Evolutionary conservation across 768 basidiomycete species (phyloP).

Genomic region (Trametes cingulata): DNA sequence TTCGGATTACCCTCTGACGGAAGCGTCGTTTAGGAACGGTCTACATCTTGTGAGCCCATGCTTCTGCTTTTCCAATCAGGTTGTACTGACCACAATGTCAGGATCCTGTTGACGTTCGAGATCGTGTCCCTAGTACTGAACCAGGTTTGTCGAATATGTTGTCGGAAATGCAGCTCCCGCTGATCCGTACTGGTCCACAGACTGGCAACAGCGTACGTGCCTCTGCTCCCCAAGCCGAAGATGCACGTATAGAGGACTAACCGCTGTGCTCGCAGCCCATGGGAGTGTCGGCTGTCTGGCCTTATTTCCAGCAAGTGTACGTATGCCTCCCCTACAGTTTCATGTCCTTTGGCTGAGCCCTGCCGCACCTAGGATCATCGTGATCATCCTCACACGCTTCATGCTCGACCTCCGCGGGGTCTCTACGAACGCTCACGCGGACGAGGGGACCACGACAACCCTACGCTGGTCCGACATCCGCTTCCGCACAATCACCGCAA

Average conservation of each 20-base stretch:
- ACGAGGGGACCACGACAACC: background rate
- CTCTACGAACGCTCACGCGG: background rate
- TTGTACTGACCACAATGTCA: no score
- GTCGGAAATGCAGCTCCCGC: no score
- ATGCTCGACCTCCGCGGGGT: conserved; percentile 5
- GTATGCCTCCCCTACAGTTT: background rate
- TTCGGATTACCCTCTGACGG: no score
- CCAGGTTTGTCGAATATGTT: no score
- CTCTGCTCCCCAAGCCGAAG: no score
- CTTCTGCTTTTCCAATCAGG: no score
- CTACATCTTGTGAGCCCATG: conserved; percentile 8
- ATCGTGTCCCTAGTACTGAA: no score
- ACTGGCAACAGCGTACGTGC: no score
- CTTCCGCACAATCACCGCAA: background rate
- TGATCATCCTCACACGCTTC: background rate
- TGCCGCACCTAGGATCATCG: background rate
- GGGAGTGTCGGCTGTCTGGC: background rate
- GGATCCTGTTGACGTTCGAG: no score
- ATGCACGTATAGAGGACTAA: no score
- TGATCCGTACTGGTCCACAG: no score
- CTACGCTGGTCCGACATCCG: background rate
- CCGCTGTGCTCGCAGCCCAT: background rate
- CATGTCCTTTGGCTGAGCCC: no score
- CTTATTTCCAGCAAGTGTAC: conserved; percentile 2
- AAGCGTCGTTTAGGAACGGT: background rate